phyloP scores from a whole-genome alignment of 495 filamentous ascomycete genomes.

The Durotheca rogersii region DNA sequence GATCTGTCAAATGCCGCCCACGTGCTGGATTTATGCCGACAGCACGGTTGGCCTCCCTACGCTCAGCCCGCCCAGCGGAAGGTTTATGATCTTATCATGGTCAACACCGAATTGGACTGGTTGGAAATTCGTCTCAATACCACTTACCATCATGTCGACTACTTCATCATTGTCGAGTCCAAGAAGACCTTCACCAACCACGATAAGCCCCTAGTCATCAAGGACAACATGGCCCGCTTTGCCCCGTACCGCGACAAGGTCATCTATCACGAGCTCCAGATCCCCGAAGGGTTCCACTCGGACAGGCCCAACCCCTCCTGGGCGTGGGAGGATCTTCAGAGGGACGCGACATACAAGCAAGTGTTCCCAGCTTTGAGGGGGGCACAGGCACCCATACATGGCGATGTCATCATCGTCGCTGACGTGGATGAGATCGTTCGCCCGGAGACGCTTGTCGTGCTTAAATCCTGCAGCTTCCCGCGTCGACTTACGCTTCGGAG shows the following conservation, averaged over 20 bases:
- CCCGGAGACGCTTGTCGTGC: constrained; percentile 43
- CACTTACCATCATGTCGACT: constrained; percentile 52
- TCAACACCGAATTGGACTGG: constrained; percentile 59
- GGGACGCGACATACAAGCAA: constrained; percentile 52
- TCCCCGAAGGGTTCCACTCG: constrained; percentile 39
- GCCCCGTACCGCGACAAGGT: constrained; percentile 50
- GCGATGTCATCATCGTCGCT: constrained; percentile 49
- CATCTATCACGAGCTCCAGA: constrained; percentile 54
- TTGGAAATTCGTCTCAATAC: constrained; percentile 59
- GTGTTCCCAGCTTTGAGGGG: constrained; percentile 47
- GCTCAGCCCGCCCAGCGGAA: constrained; percentile 38
- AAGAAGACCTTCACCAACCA: constrained; percentile 51
- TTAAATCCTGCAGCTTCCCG: constrained; percentile 53
- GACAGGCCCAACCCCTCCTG: constrained; percentile 39
- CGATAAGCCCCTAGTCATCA: constrained; percentile 50
- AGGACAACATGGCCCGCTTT: constrained; percentile 44
- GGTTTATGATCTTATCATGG: constrained; percentile 56
- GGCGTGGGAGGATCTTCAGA: constrained; percentile 54
- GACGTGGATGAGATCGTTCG: constrained; percentile 58
- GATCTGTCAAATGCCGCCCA: constrained; percentile 18
- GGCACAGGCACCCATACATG: constrained; percentile 27
- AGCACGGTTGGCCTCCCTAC: constrained; percentile 45
- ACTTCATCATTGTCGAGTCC: constrained; percentile 58
- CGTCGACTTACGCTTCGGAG: constrained; percentile 53
- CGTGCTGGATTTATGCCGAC: constrained; percentile 37